Evolutionary conservation across 345 rosid genomes (phyloP).

Genomic region (Camelina neglecta): DNA sequence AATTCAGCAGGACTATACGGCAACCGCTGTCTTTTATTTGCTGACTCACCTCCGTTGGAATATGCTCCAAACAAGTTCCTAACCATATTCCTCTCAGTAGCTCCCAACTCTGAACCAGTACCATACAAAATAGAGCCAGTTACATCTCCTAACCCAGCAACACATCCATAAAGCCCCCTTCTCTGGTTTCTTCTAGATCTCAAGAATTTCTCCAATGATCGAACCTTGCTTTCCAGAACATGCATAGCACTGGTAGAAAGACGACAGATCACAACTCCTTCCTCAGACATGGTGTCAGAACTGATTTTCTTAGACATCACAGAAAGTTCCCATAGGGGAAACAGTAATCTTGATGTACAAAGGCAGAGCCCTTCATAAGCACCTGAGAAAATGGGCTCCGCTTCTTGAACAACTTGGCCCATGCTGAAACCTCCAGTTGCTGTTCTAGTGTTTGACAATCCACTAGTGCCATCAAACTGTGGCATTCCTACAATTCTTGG

Average conservation of each 20-base stretch:
- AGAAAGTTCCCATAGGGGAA: slow-evolving; percentile 95
- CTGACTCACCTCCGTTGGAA: slow-evolving; percentile 64
- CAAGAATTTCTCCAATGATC: slow-evolving; percentile 83
- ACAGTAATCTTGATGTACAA: slow-evolving; percentile 87
- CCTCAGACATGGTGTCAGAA: slow-evolving; percentile 55
- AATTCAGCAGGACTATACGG: slow-evolving; percentile 89
- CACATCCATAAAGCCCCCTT: slow-evolving; percentile 95
- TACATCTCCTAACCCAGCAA: slow-evolving; percentile 87
- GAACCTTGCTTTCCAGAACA: slow-evolving; percentile 81
- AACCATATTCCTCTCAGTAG: slow-evolving; percentile 73
- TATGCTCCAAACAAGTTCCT: slow-evolving; percentile 80
- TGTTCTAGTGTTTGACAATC: slow-evolving; percentile 78
- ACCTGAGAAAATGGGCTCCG: slow-evolving; percentile 93
- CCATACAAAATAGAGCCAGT: slow-evolving; percentile 92
- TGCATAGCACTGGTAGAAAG: slow-evolving; percentile 82
- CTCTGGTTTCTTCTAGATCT: slow-evolving; percentile 90
- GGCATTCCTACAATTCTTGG: slow-evolving; percentile 97
- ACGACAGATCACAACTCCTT: slow-evolving; percentile 70
- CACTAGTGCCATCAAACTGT: slow-evolving; percentile 84
- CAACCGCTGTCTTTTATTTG: slow-evolving; percentile 81
- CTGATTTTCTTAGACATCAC: slow-evolving; percentile 67
- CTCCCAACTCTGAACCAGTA: slow-evolving; percentile 65
- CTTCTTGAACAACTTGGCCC: slow-evolving; percentile 99
- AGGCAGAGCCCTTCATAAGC: slow-evolving; percentile 95
- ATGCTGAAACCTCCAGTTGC: slow-evolving; percentile 93